These are phyloP conservation scores for Inonotus obliquus DNA, from an alignment of 1,284 basidiomycete species.

Conservation along the genomic window DNA sequence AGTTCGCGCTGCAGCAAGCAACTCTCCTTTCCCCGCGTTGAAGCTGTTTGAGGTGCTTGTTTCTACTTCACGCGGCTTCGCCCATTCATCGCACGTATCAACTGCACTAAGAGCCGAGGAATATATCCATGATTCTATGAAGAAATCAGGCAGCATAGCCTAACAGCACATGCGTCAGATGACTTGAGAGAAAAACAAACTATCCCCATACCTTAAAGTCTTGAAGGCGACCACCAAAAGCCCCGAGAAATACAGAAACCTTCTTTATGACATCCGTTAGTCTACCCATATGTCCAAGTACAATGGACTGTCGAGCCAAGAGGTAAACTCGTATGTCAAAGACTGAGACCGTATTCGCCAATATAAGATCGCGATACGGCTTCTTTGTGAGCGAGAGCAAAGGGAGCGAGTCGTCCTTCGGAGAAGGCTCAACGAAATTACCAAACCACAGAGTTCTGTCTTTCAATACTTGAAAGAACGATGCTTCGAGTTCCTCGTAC, in stretches of 20 bases:
- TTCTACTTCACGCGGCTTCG: constrained; percentile 41
- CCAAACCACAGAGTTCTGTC: constrained; percentile 92
- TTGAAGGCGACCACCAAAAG: constrained; percentile 75
- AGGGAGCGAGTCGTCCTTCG: constrained; percentile 77
- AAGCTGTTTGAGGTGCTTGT: constrained; percentile 42
- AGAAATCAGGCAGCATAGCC: constrained; percentile 69
- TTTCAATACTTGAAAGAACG: constrained; percentile 74
- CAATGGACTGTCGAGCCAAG: constrained; percentile 78
- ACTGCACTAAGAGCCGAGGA: constrained; percentile 86
- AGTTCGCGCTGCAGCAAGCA: constrained; percentile 74
- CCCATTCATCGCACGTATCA: constrained; percentile 81
- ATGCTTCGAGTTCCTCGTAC: constrained; percentile 88
- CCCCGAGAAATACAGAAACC: constrained; percentile 67
- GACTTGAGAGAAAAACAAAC: not conserved
- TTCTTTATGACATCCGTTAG: constrained; percentile 67
- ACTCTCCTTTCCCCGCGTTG: constrained; percentile 73
- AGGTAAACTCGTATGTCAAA: constrained; percentile 95
- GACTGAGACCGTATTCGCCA: constrained; percentile 87
- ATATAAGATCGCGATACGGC: constrained; percentile 84
- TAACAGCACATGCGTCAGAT: constrained; percentile 28
- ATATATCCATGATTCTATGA: constrained; percentile 93
- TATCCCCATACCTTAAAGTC: constrained; percentile 61
- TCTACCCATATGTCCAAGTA: constrained; percentile 71
- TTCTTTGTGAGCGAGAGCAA: constrained; percentile 81
- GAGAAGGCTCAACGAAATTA: constrained; percentile 65